Evolutionary conservation across 441 rosid genomes (phyloP).

Genomic region (Metrosideros polymorpha): DNA sequence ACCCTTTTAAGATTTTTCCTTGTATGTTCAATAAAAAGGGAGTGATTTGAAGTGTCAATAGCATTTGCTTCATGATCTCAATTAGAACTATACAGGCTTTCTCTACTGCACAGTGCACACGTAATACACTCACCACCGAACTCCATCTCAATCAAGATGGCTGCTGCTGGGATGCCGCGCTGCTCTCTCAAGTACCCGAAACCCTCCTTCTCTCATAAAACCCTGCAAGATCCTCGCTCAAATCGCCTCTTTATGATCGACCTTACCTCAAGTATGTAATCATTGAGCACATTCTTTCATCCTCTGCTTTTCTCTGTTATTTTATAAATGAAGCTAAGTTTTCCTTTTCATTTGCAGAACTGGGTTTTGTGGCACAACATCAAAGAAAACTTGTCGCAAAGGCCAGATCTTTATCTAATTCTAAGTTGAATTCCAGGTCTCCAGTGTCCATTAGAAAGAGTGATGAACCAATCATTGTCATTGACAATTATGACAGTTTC

Average conservation of each 20-base stretch:
- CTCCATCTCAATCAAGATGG: background rate
- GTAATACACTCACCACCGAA: background rate
- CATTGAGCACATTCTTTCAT: background rate
- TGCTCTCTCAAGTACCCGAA: conserved; percentile 14
- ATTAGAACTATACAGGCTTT: background rate
- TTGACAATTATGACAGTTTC: conserved; percentile 95
- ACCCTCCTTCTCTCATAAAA: conserved; percentile 10
- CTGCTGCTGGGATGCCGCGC: background rate
- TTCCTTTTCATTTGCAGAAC: conserved; percentile 17
- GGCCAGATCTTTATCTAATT: conserved; percentile 24
- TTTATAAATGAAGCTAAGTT: background rate
- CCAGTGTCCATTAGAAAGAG: conserved; percentile 6
- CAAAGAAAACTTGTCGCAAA: conserved; percentile 17
- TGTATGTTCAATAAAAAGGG: background rate
- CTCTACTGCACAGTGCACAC: background rate
- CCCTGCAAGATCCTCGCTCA: conserved; percentile 3
- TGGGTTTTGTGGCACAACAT: conserved; percentile 22
- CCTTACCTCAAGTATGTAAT: conserved; percentile 1
- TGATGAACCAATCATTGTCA: conserved; percentile 58
- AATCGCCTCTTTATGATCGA: background rate
- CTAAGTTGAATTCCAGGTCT: conserved; percentile 21
- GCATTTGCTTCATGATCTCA: background rate
- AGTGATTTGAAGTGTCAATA: background rate
- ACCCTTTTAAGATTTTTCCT: background rate
- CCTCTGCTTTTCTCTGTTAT: background rate